Evolutionary conservation across 192 early-diverging fungal species (phyloP).

Genomic region (Chytriomyces confervae): DNA sequence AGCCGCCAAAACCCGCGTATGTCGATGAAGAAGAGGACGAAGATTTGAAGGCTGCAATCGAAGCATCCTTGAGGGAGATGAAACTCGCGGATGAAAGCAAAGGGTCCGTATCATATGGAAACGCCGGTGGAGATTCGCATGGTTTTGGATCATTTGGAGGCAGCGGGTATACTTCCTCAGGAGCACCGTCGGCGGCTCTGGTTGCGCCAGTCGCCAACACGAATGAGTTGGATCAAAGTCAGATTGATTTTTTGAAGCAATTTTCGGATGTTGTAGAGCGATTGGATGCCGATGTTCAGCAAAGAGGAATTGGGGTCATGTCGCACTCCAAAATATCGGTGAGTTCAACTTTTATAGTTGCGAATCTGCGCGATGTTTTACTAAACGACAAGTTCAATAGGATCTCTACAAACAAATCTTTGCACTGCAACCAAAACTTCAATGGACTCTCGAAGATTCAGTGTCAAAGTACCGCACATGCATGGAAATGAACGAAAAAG

Average conservation of each 20-base stretch:
- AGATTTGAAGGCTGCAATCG: conserved; percentile 92
- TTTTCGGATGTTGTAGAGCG: conserved; percentile 87
- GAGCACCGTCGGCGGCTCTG: conserved; percentile 1
- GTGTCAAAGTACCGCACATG: conserved; percentile 80
- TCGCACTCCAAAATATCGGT: conserved; percentile 55
- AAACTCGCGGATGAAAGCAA: conserved; percentile 49
- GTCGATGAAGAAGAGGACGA: conserved; percentile 73
- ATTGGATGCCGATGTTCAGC: conserved; percentile 66
- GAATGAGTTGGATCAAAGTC: conserved; percentile 73
- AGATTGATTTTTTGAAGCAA: conserved; percentile 88
- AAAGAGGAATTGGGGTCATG: conserved; percentile 76
- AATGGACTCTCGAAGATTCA: conserved; percentile 73
- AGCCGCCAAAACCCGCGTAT: conserved; percentile 24
- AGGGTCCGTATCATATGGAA: conserved; percentile 17
- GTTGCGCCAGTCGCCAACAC: conserved; percentile 34
- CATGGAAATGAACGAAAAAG: conserved; percentile 80
- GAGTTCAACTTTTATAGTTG: background rate
- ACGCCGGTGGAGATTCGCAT: background rate
- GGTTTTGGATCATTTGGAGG: conserved; percentile 34
- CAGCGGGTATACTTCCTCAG: conserved; percentile 13
- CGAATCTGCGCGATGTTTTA: background rate
- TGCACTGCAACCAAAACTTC: conserved; percentile 83
- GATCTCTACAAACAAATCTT: conserved; percentile 85
- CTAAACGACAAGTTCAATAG: conserved; percentile 18
- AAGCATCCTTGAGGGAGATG: conserved; percentile 82